Percentiles rank a stretch among this genome's conserved stretches.
Evolutionary conservation across 1,139 yeast genomes (phyloP).

Genomic region (Ogataea hybrid): DNA sequence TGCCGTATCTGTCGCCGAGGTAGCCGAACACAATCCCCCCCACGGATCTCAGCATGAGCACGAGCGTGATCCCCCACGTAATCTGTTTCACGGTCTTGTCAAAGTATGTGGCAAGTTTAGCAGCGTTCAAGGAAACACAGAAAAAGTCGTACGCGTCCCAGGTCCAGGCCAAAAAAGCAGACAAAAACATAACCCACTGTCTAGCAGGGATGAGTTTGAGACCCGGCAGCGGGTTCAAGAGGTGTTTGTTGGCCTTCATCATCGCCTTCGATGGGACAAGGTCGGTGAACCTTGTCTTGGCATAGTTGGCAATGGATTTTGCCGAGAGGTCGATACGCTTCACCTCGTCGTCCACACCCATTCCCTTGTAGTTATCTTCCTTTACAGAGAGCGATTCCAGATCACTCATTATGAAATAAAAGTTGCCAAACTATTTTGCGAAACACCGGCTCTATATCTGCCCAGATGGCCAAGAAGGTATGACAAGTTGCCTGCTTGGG

Average conservation of each 20-base stretch:
- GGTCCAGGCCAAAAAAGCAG: constrained; percentile 73
- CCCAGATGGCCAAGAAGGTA: background rate
- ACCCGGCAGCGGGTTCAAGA: constrained; percentile 54
- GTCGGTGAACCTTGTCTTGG: constrained; percentile 41
- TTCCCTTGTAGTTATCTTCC: constrained; percentile 9
- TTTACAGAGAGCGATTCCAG: constrained; percentile 13
- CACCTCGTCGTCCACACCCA: background rate
- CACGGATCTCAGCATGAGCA: constrained; percentile 74
- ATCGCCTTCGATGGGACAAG: constrained; percentile 40
- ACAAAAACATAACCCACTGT: constrained; percentile 62
- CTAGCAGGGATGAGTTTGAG: constrained; percentile 42
- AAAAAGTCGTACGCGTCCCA: constrained; percentile 82
- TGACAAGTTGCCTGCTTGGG: background rate
- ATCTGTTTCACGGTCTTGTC: constrained; percentile 49
- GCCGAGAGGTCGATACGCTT: constrained; percentile 22
- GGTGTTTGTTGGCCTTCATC: constrained; percentile 29
- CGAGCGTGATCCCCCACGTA: constrained; percentile 81
- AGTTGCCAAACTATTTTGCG: background rate
- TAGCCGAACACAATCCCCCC: constrained; percentile 74
- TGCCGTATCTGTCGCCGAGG: constrained; percentile 65
- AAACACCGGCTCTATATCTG: background rate
- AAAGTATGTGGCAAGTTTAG: constrained; percentile 53
- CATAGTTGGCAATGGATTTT: constrained; percentile 35
- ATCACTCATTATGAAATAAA: constrained; percentile 9
- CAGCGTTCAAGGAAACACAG: constrained; percentile 60